Base-by-base conservation (phyloP, 139 green algal genomes). In the Chlamydomonas sp. region DNA sequence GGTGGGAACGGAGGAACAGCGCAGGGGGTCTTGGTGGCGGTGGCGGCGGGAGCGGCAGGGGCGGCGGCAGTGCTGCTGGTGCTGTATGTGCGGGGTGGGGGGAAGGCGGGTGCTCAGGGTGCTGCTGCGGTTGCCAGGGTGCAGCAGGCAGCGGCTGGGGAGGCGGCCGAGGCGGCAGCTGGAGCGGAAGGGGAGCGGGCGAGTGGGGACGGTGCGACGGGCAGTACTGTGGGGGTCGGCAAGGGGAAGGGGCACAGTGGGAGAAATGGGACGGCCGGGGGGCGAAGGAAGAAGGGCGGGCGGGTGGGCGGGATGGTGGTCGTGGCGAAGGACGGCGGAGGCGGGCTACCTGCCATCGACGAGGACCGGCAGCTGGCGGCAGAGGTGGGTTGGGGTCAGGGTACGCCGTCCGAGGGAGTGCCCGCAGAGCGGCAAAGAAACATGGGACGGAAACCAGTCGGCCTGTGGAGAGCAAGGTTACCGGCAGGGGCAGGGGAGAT, bases 61-160 rank as follows among this genome's bases (percentile, higher is more conserved):
- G 82, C 82, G 31, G 82, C 61, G 61, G 82, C 71, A 8, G 82
- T 86, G 61, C 18, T 80, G 3, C 17, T 90, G 14, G 87, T 90
- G 58, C 4, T 85, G 20, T 67, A 74, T 58, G n/a, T 87, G 49
- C 87, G 69, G 4, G 63, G 71, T 49, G 62, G 72, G 63, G 57
- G 14, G 31, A 9, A 4, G 73, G 60, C 83, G 31, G 64, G 18
- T 20, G 72, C 83, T 73, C 14, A 57, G 62, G 6, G 66, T 14
- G 66, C 31, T 60, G 60, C 8, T 6, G 69, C 6, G 0, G 58
- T 8, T 14, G 69, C 1, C 81, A 2, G 57, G 61, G 63, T 60
- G 10, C 63, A 58, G 20, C 61, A 77, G 12, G 49, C 60, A 63
- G 66, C 57, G 17, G 63, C 75, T 3, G 14, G 9, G 17, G 57